These are phyloP conservation scores for Aspergillus clavatus DNA, from an alignment of 2,329 filamentous ascomycete species.

Conservation along the genomic window DNA sequence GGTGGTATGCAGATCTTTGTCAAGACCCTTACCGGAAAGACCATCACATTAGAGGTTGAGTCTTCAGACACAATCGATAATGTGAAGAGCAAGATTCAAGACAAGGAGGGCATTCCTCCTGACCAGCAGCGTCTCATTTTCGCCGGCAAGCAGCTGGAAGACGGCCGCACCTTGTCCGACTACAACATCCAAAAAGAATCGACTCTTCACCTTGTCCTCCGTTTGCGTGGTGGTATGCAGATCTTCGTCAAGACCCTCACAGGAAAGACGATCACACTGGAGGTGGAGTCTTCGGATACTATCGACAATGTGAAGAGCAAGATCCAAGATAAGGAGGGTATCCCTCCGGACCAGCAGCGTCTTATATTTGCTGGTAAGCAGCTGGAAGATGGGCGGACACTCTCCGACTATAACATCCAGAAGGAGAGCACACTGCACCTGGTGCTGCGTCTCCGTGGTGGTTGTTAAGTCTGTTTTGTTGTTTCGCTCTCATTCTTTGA, in stretches of 20 bases:
- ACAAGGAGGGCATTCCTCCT: conserved; percentile 79
- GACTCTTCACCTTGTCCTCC: conserved; percentile 74
- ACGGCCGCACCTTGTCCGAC: conserved; percentile 83
- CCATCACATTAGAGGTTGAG: conserved; percentile 87
- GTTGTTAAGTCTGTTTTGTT: conserved; percentile 26
- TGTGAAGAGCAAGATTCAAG: conserved; percentile 84
- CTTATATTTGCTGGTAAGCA: conserved; percentile 69
- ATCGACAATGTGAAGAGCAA: conserved; percentile 68
- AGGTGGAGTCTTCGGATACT: conserved; percentile 64
- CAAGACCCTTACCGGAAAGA: conserved; percentile 70
- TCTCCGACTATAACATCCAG: conserved; percentile 53
- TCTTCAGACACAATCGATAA: conserved; percentile 90
- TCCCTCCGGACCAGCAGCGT: conserved; percentile 66
- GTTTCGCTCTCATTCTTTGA: conserved; percentile 13
- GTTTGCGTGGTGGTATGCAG: conserved; percentile 77
- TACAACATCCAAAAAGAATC: conserved; percentile 97
- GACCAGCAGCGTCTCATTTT: conserved; percentile 94
- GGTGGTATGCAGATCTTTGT: conserved; percentile 65
- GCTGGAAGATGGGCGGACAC: conserved; percentile 48
- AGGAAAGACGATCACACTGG: conserved; percentile 65
- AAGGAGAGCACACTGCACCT: conserved; percentile 63
- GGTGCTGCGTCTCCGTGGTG: conserved; percentile 47
- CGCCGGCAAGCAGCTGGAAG: conserved; percentile 87
- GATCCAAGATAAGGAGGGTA: conserved; percentile 79
- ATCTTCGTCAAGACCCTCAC: conserved; percentile 83